These are phyloP conservation scores for Cyclostephanos invisitatus DNA, from an alignment of 108 stramenopile genomes.

Conservation along the genomic window DNA sequence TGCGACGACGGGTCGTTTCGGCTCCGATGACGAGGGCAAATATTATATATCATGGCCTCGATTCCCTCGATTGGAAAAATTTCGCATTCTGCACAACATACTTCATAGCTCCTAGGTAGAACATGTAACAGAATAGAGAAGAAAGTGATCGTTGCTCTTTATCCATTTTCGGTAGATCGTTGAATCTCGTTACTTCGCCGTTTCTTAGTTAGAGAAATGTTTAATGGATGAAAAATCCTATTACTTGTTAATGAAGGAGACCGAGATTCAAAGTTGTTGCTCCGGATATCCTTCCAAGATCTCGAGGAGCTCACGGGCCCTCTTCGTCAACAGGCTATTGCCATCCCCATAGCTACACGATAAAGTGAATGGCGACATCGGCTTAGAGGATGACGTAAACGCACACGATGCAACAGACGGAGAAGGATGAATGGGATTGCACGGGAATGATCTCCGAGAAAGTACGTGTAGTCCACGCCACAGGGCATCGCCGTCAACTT, in stretches of 20 bases:
- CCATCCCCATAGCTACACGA: background rate
- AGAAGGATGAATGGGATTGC: constrained; percentile 19
- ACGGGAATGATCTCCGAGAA: constrained; percentile 30
- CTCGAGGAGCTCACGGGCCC: constrained; percentile 25
- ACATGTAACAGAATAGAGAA: background rate
- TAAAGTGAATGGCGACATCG: background rate
- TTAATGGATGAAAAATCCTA: no score
- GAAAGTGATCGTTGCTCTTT: no score
- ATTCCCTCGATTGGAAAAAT: background rate
- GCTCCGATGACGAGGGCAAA: constrained; percentile 9
- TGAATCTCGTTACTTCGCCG: background rate
- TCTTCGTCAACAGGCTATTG: constrained; percentile 11
- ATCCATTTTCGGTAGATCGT: background rate
- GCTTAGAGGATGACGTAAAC: background rate
- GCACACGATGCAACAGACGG: background rate
- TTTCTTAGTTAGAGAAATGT: background rate
- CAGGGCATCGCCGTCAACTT: constrained; percentile 41
- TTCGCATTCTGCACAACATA: constrained; percentile 1
- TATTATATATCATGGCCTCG: constrained; percentile 6
- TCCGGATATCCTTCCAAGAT: constrained; percentile 37
- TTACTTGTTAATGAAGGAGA: background rate
- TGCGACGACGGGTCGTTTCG: no score
- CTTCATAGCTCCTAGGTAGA: background rate
- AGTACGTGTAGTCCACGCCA: constrained; percentile 45
- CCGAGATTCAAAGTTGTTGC: constrained; percentile 15